Base-by-base conservation (phyloP, 768 basidiomycete genomes). In the Amanita rubescens region DNA sequence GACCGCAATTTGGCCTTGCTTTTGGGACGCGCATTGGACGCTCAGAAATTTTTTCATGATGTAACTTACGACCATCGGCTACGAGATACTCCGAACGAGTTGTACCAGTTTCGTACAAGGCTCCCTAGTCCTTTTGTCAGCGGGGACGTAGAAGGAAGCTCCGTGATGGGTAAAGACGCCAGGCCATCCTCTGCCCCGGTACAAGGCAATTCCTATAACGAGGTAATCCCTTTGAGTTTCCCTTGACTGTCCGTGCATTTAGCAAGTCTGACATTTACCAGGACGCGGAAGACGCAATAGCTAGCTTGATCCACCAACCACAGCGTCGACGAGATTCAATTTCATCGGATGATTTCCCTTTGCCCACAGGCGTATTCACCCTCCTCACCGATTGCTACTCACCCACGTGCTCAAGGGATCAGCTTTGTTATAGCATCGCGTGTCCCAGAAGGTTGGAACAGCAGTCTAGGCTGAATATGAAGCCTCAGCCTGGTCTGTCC, bases 21-120 rank as follows among this genome's bases (percentile, higher is more conserved):
- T 2, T 79, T 98, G n/a, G 96, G 96, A 5, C 81, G 96, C 38
- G 94, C 96, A 2, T 74, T 99, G 50, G 96, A 98, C 63, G 88
- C 94, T 8, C 96, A 98, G 68, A 98, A 98, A 71, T 98, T 93
- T 71, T 98, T 99, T 66, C 96, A 99, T 64, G 96, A 98, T 63
- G 96, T 99, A 59, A 97, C 96, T 8, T 99, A 98, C 64, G 95
- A 97, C 63, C 96, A 99, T 67, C 86, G 95, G 12, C 67, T 99
- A 54, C 75, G 96, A 48, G 96, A 98, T 69, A 92, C 84, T 62
- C 73, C 84, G 0, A 77, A 78, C 57, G 96, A 99, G 69, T 70
- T 99, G 27, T 99, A 97, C 69, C 94, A 95, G 65, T 98, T 99
- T 69, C 77, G 84, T 58, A 85, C 90, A 44, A 82, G 85, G 62